phyloP scores from a whole-genome alignment of 148 eudicot genomes.

The Cornus florida region DNA sequence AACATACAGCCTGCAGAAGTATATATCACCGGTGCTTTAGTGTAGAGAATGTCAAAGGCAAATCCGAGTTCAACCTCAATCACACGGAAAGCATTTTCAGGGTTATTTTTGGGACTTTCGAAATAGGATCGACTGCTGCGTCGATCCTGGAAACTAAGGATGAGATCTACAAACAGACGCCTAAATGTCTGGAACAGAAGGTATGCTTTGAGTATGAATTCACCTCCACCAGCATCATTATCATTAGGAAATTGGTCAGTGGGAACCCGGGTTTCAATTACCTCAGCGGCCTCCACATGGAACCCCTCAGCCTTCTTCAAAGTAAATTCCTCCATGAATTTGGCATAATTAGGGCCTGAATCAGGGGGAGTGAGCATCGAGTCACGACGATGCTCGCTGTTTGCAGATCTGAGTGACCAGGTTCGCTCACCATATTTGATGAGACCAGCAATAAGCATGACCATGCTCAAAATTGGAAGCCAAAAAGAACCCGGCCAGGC shows the following conservation, averaged over 20 bases:
- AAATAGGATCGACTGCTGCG: slow-evolving; percentile 33
- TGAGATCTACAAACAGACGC: slow-evolving; percentile 52
- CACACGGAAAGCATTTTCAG: slow-evolving; percentile 35
- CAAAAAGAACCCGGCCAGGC: slow-evolving; percentile 29
- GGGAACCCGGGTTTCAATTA: slow-evolving; percentile 32
- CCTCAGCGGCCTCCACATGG: slow-evolving; percentile 28
- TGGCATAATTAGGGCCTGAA: slow-evolving; percentile 53
- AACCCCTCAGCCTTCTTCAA: slow-evolving; percentile 45
- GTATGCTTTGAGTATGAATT: slow-evolving; percentile 22
- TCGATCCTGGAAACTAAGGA: slow-evolving; percentile 48
- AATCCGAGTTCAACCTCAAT: slow-evolving; percentile 55
- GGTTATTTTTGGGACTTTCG: not conserved
- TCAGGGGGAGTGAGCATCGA: slow-evolving; percentile 43
- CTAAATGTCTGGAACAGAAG: slow-evolving; percentile 39
- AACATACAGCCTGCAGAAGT: slow-evolving; percentile 15
- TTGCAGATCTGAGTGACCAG: slow-evolving; percentile 41
- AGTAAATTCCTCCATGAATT: slow-evolving; percentile 52
- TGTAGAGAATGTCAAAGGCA: slow-evolving; percentile 44
- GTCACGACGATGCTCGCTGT: slow-evolving; percentile 29
- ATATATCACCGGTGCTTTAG: slow-evolving; percentile 40
- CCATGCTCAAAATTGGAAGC: slow-evolving; percentile 25
- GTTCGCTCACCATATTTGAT: slow-evolving; percentile 48
- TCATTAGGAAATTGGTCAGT: not conserved
- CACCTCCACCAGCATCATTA: not conserved
- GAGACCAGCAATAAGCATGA: slow-evolving; percentile 32